phyloP scores from a whole-genome alignment of 2,329 filamentous ascomycete species.

The Colletotrichum chlorophyti region DNA sequence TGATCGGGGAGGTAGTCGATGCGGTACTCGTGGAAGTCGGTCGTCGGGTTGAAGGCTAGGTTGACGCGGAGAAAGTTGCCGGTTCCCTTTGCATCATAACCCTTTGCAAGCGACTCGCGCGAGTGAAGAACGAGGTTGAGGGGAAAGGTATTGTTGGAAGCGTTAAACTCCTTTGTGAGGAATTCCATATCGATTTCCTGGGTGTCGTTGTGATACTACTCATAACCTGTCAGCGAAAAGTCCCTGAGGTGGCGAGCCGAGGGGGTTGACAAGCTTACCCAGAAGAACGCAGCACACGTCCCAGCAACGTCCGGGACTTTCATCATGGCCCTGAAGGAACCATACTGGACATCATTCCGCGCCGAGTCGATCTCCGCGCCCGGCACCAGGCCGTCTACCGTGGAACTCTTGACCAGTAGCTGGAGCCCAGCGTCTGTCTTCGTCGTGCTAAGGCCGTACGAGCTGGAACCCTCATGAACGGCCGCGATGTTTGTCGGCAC shows the following conservation, averaged over 20 bases:
- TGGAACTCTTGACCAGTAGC: slow-evolving; percentile 58
- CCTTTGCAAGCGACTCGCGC: slow-evolving; percentile 59
- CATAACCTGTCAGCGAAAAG: neutral
- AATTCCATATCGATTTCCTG: slow-evolving; percentile 86
- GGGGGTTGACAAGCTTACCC: slow-evolving; percentile 54
- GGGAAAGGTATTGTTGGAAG: slow-evolving; percentile 56
- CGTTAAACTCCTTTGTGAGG: slow-evolving; percentile 69
- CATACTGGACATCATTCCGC: slow-evolving; percentile 70
- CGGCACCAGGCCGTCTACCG: slow-evolving; percentile 59
- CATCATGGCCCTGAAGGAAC: slow-evolving; percentile 73
- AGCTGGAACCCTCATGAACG: slow-evolving; percentile 41
- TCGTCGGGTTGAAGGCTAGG: slow-evolving; percentile 71
- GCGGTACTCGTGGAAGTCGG: slow-evolving; percentile 77
- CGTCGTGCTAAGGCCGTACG: slow-evolving; percentile 52
- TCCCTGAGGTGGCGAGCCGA: neutral
- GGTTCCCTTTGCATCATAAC: slow-evolving; percentile 68
- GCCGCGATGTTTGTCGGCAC: slow-evolving; percentile 61
- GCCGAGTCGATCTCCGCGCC: slow-evolving; percentile 69
- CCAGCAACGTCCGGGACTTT: slow-evolving; percentile 66
- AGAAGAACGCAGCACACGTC: slow-evolving; percentile 83
- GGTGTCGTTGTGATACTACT: slow-evolving; percentile 77
- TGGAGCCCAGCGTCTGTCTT: slow-evolving; percentile 59
- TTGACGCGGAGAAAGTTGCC: slow-evolving; percentile 62
- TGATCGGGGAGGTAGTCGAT: slow-evolving; percentile 72
- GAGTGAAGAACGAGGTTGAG: slow-evolving; percentile 82